Conservation (phyloP, 2,329 filamentous ascomycete species). For the Colletotrichum abscissum region DNA sequence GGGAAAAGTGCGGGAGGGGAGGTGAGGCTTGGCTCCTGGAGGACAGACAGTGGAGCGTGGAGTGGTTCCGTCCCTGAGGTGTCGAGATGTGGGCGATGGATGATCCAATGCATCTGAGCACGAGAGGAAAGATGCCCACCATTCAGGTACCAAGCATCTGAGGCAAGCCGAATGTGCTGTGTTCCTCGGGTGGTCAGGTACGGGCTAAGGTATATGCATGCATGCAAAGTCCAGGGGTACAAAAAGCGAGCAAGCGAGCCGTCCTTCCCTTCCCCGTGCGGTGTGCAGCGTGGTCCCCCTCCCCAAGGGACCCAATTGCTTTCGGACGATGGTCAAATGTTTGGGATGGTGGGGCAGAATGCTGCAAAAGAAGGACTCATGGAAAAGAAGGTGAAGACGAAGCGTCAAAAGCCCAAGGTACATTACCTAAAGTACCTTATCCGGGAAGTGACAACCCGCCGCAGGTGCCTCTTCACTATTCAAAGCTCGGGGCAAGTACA, state of each 20-base stretch:
- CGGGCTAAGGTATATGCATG: constrained; percentile 10
- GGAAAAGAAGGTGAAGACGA: not conserved
- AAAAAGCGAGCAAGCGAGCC: not conserved
- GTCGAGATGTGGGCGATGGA: not conserved
- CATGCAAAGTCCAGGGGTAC: not conserved
- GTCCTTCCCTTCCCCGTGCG: not conserved
- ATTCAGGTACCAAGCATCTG: constrained; percentile 29
- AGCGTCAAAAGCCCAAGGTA: too few relatives aligned
- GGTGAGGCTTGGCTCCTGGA: not conserved
- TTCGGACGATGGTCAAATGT: constrained; percentile 22
- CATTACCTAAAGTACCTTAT: not conserved
- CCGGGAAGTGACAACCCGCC: not conserved
- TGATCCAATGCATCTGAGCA: not conserved
- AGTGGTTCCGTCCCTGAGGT: constrained; percentile 10
- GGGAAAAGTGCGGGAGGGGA: not conserved
- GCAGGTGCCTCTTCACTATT: not conserved
- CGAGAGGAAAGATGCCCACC: constrained; percentile 22
- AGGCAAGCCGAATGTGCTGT: not conserved
- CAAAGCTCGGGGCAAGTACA: not conserved
- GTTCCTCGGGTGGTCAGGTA: not conserved
- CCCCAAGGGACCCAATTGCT: constrained; percentile 1
- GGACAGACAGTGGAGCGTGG: not conserved
- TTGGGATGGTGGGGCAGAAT: constrained; percentile 22
- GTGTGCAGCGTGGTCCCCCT: too few relatives aligned
- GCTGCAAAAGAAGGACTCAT: not conserved